Percentiles rank a stretch among this genome's conserved stretches.
These are phyloP conservation scores for Oryza officinalis DNA, from an alignment of 176 grass and related monocot genomes.

Conservation along the genomic window DNA sequence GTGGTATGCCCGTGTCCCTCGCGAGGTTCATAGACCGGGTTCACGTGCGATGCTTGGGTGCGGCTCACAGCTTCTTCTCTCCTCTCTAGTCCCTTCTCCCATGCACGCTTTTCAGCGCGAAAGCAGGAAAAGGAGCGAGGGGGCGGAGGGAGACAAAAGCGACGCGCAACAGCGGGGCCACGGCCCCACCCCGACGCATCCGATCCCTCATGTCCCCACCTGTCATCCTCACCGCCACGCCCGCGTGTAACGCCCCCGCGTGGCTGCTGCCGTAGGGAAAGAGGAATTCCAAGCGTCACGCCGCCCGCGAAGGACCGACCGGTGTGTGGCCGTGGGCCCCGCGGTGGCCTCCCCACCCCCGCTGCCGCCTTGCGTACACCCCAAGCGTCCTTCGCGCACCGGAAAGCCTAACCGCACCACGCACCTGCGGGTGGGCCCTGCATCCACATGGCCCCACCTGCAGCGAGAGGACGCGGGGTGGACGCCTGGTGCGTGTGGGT, in stretches of 20 bases:
- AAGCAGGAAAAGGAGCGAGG: conserved; percentile 32
- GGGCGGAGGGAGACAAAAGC: conserved; percentile 25
- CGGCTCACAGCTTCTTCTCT: neutral
- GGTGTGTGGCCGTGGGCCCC: neutral
- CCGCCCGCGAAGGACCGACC: conserved; percentile 13
- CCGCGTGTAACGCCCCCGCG: neutral
- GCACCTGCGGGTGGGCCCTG: neutral
- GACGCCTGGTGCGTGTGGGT: no score
- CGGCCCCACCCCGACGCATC: neutral
- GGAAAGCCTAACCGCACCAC: neutral
- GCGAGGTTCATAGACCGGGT: neutral
- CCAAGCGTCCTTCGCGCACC: conserved; percentile 47
- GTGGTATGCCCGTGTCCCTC: no score
- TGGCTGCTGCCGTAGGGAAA: neutral
- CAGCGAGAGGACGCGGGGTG: neutral
- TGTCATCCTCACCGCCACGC: neutral
- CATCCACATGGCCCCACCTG: accelerated
- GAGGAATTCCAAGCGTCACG: conserved; percentile 48
- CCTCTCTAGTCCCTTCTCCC: neutral
- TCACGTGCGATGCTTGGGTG: neutral
- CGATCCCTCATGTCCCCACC: neutral
- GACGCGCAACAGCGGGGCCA: neutral
- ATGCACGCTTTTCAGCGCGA: conserved; percentile 52
- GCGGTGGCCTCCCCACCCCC: neutral
- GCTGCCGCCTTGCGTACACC: conserved; percentile 47